Base-by-base conservation (phyloP, 768 basidiomycete species). In the Amanita rubescens region DNA sequence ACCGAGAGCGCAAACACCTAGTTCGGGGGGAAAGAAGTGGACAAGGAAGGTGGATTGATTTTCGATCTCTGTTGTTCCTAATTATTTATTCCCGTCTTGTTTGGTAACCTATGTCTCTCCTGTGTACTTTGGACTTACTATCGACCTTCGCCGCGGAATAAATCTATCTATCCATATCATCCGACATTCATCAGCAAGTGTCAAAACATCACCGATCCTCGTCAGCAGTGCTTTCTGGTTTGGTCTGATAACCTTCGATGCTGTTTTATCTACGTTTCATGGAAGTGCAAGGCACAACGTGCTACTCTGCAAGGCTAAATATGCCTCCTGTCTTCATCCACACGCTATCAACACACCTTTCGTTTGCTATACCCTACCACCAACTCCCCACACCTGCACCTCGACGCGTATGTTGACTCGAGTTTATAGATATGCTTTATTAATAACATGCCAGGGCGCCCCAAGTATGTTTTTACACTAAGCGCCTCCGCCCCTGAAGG, bases 41-140 rank as follows among this genome's bases (percentile, higher is more conserved):
- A 75, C 85, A 32, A 72, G 86, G 61, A 88, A 88, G 69, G 75
- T 88, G 35, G 85, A 88, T 69, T 87, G 67, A 69, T 66, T 60
- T 57, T 15, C 34, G 27, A 30, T 5, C 65, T 65, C 30, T 66
- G 22, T 39, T 22, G 11, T 7, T 37, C 17, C 15, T 37, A 15
- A 61, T 62, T 62, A 46, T 37, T 25, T 42, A 32, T 37, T 41
- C 14, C 11, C 39, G 19, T 30, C 27, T 30, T 5, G 33, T 12
- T 37, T 14, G 41, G 32, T 44, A 33, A 45, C 20, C 33, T 45
- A 37, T 43, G n/a, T n/a, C n/a, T n/a, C n/a, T n/a, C n/a, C n/a
- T 3, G 33, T 47, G 35, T 43, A 51, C 47, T 48, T 19, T 37
- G 42, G 22, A 42, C 49, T 41, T 30, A 30, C 8, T 4, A 30